Base-by-base conservation (phyloP, 495 filamentous ascomycete genomes). In the Trypethelium eluteriae region DNA sequence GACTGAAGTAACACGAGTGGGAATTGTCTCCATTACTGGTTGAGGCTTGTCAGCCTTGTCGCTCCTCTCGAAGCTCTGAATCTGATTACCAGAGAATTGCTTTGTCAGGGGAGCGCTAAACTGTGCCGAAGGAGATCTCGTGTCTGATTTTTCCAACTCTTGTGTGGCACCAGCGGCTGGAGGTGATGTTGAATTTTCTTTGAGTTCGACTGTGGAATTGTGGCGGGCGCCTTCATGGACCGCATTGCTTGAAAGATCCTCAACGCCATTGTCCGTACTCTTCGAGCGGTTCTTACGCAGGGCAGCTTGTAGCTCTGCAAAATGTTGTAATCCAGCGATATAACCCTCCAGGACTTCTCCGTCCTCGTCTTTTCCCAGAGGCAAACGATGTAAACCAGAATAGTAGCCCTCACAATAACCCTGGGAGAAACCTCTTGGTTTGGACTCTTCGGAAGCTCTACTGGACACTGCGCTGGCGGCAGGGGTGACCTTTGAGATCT, bases 371-470 rank as follows among this genome's bases (percentile, higher is more conserved):
- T 59, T 56, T 2, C 64, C 71, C 46, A 74, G 32, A 16, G 72
- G 67, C 44, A 66, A 18, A 47, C 74, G 73, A 34, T 65, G 39
- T 14, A 71, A 59, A n/a, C 75, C 75, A 3, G 73, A 71, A n/a
- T 72, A 69, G 61, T 69, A 76, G 53, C 72, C 74, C 50, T 76
- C 73, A 56, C 70, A 65, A 57, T 71, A 76, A 62, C 61, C 39
- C 63, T 56, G 63, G 47, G 25, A n/a, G 65, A 57, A 68, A 64
- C 18, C 61, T 65, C 16, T 67, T 57, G 39, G 53, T 9, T 36
- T 59, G 3, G 32, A 36, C 18, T 59, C 53, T 35, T 9, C 49
- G 10, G 7, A 2, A 36, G 34, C 53, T 59, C 36, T 32, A 36
- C 32, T 36, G 11, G 53, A 7, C 32, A 59, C 53, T 34, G 53